Evolutionary conservation across 2,329 filamentous ascomycete species (phyloP).

Genomic region (Alternaria burnsii): DNA sequence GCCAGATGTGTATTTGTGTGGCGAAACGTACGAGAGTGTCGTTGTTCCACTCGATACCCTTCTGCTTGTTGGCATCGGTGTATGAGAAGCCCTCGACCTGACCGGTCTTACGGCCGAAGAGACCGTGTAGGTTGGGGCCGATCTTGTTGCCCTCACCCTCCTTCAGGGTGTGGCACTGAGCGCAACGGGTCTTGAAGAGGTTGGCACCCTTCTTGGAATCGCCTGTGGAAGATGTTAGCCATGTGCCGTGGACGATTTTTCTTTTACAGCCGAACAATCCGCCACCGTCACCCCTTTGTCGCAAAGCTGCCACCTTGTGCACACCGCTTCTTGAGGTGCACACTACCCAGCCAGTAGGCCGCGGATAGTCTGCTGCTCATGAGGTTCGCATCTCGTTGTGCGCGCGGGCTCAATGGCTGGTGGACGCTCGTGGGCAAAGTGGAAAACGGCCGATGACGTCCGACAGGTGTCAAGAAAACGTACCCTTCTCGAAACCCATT

Average conservation of each 20-base stretch:
- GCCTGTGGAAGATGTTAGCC: slow-evolving; percentile 64
- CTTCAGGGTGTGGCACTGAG: slow-evolving; percentile 98
- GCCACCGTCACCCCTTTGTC: slow-evolving; percentile 32
- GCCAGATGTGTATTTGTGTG: not conserved
- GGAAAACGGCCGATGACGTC: slow-evolving; percentile 40
- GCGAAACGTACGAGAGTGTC: slow-evolving; percentile 73
- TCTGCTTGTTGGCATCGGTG: slow-evolving; percentile 99
- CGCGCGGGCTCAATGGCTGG: slow-evolving; percentile 39
- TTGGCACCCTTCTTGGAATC: slow-evolving; percentile 95
- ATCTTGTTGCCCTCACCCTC: slow-evolving; percentile 94
- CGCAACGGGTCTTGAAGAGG: slow-evolving; percentile 99
- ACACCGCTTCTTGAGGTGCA: slow-evolving; percentile 21
- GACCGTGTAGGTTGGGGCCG: slow-evolving; percentile 94
- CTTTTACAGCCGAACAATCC: slow-evolving; percentile 18
- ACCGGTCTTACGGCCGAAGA: slow-evolving; percentile 96
- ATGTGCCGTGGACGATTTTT: slow-evolving; percentile 13
- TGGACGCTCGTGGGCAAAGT: slow-evolving; percentile 28
- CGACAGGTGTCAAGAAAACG: slow-evolving; percentile 35
- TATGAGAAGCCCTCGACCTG: slow-evolving; percentile 92
- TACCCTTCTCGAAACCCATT: slow-evolving; percentile 54
- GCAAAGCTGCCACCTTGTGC: slow-evolving; percentile 35
- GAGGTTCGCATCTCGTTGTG: slow-evolving; percentile 16
- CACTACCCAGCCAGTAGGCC: not conserved
- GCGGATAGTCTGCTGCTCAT: slow-evolving; percentile 11
- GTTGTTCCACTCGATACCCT: slow-evolving; percentile 89